These are phyloP conservation scores for Sideroxylon spinosum DNA, from an alignment of 179 eudicot species.

Conservation along the genomic window DNA sequence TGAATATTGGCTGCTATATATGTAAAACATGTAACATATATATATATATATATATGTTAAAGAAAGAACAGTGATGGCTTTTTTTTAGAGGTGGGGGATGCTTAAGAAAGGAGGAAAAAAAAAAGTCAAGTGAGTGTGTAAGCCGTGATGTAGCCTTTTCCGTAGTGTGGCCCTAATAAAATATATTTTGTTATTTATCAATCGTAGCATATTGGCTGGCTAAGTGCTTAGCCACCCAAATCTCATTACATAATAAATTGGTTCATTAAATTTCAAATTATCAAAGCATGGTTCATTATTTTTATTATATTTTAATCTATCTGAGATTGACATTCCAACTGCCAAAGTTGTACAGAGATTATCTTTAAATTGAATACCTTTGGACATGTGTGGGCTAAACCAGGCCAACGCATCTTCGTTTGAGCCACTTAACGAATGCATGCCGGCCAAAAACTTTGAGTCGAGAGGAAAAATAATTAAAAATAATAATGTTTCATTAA, in stretches of 20 bases:
- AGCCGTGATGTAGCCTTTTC: not conserved
- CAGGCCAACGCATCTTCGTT: not conserved
- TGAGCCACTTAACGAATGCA: not conserved
- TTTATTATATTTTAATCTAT: not conserved
- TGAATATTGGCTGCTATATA: no score
- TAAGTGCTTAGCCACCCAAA: slow-evolving; percentile 2
- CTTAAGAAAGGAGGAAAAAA: no score
- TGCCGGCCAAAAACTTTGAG: no score
- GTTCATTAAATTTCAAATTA: not conserved
- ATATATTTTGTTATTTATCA: not conserved
- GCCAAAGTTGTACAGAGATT: not conserved
- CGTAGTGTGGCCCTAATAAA: not conserved
- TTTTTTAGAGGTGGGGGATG: not conserved
- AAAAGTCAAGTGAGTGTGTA: not conserved
- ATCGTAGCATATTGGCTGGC: not conserved
- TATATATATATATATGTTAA: no score
- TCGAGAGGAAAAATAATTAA: not conserved
- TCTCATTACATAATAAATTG: not conserved
- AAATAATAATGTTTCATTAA: not conserved
- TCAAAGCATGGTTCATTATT: no score
- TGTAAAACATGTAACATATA: no score
- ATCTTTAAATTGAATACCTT: not conserved
- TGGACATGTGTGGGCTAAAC: not conserved
- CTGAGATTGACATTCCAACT: not conserved
- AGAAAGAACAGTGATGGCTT: no score